These are phyloP conservation scores for Mycena sp. DNA, from an alignment of 1,284 basidiomycete genomes.

Conservation along the genomic window DNA sequence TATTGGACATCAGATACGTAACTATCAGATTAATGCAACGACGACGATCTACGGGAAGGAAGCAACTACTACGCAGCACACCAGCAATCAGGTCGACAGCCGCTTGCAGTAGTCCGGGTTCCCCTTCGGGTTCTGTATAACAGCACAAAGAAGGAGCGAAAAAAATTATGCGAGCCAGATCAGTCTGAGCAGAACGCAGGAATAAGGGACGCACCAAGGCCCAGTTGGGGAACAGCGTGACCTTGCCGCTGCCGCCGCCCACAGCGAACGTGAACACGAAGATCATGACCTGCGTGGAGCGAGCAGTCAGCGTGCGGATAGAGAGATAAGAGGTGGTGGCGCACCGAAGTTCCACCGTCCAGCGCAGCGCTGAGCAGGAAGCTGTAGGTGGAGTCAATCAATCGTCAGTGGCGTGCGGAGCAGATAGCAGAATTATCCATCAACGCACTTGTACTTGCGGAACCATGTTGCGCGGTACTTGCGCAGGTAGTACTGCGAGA, in stretches of 20 bases:
- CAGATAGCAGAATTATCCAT: constrained; percentile 35
- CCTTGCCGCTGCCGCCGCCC: constrained; percentile 19
- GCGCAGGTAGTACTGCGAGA: constrained; percentile 37
- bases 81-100: no score
- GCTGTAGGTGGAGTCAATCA: not conserved
- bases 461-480: constrained; percentile 57
- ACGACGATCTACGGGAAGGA: no score
- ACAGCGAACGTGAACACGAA: constrained; percentile 23
- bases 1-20: no score
- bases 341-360: constrained; percentile 61
- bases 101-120: constrained; percentile 49
- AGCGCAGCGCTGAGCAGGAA: constrained; percentile 55
- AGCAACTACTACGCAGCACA: no score
- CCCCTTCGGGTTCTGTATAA: constrained; percentile 41
- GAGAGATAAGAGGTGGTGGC: constrained; percentile 62
- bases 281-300: constrained; percentile 9
- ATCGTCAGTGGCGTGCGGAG: not conserved
- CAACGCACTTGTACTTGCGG: constrained; percentile 66
- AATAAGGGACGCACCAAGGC: constrained; percentile 6
- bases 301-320: not conserved
- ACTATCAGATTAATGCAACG: no score
- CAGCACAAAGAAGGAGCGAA: not conserved
- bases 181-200: no score
- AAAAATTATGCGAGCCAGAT: not conserved
- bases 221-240: constrained; percentile 16